Base-by-base conservation (phyloP, 208 protist genomes). In the Acanthamoeba healyi region DNA sequence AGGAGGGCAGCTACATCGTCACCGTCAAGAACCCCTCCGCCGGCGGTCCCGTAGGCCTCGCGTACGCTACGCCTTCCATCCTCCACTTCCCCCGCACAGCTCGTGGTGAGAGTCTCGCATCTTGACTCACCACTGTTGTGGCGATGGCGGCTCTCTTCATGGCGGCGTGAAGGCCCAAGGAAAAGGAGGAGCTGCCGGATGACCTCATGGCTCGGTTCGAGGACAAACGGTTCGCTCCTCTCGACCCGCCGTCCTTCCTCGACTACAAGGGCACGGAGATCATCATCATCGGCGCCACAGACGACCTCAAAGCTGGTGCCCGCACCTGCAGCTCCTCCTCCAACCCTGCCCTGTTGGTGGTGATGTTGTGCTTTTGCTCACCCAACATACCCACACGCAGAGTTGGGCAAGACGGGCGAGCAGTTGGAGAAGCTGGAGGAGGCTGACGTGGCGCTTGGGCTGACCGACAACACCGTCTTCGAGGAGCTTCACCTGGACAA, bases 361-460 rank as follows among this genome's bases (percentile, higher is more conserved):
- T 49, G 7, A 49, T 49, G 44, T 49, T 49, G 4, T 49, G 44
- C 22, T 61, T 61, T 22, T 61, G 15, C 54, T 61, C 54, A 26
- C 15, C 15, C 15, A 38, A 79, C 56, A 24, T 15, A 63, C 56
- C 19, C 24, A n/a, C 56, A 46, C 19, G 22, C 32, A 46, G 72
- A 82, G 72, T 22, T 82, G n/a, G 40, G 72, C 36, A 46, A 82
- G 36, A 82, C 40, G 17, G 72, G 72, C 12, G 72, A 82, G 72
- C 32, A 82, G 72, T 22, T 82, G 72, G 72, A 82, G 58, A 67
- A 67, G 58, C 58, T 67, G 72, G 72, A 82, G 72, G 72, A 82
- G 72, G 72, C 40, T 9, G 72, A 82, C 29, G 72, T 51, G 72
- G 72, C 32, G 72, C 72, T 82, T 5, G 36, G 72, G 58, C 58